Percentiles rank a stretch among this genome's conserved stretches.
These are phyloP conservation scores for Heliamphora pulchella DNA, from an alignment of 179 eudicot species.

Conservation along the genomic window DNA sequence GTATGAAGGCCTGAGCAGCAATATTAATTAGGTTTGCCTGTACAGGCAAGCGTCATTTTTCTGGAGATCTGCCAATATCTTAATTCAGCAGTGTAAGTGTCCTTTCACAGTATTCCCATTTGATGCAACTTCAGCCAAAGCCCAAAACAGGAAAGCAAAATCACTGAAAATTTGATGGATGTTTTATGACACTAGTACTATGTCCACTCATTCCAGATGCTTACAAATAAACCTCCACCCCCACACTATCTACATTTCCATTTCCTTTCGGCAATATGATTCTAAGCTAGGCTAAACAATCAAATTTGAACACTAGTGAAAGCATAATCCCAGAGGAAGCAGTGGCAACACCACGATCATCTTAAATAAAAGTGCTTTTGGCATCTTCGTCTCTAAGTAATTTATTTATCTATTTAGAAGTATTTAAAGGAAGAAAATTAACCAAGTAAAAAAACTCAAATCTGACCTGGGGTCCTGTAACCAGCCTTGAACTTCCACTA, in stretches of 20 bases:
- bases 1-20: no score
- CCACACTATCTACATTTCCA: not conserved
- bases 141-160: not conserved
- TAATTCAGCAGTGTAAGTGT: no score
- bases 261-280: not conserved
- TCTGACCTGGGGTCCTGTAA: slow-evolving; percentile 79
- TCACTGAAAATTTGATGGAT: not conserved
- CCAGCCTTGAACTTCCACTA: slow-evolving; percentile 43
- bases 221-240: not conserved
- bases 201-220: not conserved
- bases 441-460: not conserved
- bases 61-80: no score
- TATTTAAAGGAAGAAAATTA: not conserved
- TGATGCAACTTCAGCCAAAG: not conserved
- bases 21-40: no score
- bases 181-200: no score
- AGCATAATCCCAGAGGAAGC: not conserved
- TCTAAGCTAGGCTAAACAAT: not conserved
- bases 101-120: no score
- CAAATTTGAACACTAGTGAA: not conserved
- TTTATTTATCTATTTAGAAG: not conserved
- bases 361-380: not conserved
- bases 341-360: not conserved
- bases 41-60: no score
- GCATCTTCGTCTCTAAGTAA: not conserved